Percentiles rank a stretch among this genome's conserved stretches.
These are phyloP conservation scores for Achlya hypogyna DNA, from an alignment of 352 stramenopile species.

Conservation along the genomic window DNA sequence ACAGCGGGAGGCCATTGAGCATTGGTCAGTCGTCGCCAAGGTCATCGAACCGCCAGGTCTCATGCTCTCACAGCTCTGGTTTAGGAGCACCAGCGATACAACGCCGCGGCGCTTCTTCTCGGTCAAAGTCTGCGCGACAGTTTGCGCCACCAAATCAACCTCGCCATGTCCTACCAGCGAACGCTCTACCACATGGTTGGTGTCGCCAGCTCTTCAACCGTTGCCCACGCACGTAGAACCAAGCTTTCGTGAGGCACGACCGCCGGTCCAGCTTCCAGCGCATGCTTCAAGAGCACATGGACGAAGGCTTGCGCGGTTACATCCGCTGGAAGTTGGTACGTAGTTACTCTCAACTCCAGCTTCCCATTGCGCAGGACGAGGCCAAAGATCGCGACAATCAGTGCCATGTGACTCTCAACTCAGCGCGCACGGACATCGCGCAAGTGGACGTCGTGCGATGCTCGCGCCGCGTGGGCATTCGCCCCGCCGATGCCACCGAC, in stretches of 20 bases:
- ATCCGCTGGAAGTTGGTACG: constrained; percentile 11
- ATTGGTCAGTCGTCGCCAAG: background rate
- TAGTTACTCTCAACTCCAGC: background rate
- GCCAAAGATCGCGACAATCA: background rate
- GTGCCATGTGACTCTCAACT: constrained; percentile 16
- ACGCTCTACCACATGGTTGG: constrained; percentile 5
- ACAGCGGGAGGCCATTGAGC: background rate
- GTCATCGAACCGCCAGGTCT: background rate
- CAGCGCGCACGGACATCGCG: constrained; percentile 11
- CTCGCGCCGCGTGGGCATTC: background rate
- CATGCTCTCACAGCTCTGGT: background rate
- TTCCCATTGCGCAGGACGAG: background rate
- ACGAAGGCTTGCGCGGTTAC: background rate
- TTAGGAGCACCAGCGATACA: background rate
- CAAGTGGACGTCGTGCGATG: constrained; percentile 8
- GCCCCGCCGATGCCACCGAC: background rate
- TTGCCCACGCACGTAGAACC: background rate
- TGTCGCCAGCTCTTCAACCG: background rate
- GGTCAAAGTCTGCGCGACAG: constrained; percentile 10
- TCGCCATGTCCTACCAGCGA: constrained; percentile 20
- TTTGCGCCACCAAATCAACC: constrained; percentile 8
- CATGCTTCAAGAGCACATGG: background rate
- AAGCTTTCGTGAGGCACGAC: background rate
- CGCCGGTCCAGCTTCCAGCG: background rate
- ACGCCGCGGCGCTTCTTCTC: background rate